A percentile compares a stretch with the other conserved stretches of the same genome.
Evolutionary conservation across 805 yeast species (phyloP).

Genomic region (Candida stauntonica): DNA sequence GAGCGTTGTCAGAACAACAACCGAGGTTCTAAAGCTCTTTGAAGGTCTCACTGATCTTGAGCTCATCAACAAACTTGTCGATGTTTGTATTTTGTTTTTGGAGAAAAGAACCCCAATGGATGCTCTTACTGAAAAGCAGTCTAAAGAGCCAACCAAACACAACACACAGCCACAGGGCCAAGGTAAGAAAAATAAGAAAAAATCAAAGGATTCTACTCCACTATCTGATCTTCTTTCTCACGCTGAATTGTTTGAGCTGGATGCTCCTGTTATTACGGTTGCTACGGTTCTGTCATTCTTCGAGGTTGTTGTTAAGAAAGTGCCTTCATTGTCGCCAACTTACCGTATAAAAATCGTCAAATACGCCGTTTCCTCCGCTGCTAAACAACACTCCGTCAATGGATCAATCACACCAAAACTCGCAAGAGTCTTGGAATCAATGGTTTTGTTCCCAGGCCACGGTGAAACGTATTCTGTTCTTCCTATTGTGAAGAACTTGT

Average conservation of each 20-base stretch:
- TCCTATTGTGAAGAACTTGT: constrained; percentile 60
- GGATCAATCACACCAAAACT: constrained; percentile 28
- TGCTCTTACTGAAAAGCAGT: constrained; percentile 25
- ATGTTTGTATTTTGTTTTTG: constrained; percentile 44
- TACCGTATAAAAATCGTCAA: constrained; percentile 56
- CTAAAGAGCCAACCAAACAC: constrained; percentile 31
- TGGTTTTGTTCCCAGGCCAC: constrained; percentile 66
- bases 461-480: constrained; percentile 57
- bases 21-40: constrained; percentile 30
- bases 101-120: constrained; percentile 31
- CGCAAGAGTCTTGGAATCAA: constrained; percentile 41
- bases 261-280: constrained; percentile 36
- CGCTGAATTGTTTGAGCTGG: constrained; percentile 46
- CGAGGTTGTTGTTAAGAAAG: constrained; percentile 40
- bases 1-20: constrained; percentile 29
- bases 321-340: constrained; percentile 52
- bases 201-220: constrained; percentile 40
- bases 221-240: constrained; percentile 68
- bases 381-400: constrained; percentile 27
- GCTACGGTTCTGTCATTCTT: constrained; percentile 39
- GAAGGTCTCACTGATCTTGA: constrained; percentile 45
- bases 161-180: constrained; percentile 14
- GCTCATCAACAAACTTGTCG: constrained; percentile 51
- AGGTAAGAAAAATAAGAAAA: constrained; percentile 39
- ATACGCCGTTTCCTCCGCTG: constrained; percentile 37